phyloP scores from a whole-genome alignment of 345 rosid species.

The Brassica incana region DNA sequence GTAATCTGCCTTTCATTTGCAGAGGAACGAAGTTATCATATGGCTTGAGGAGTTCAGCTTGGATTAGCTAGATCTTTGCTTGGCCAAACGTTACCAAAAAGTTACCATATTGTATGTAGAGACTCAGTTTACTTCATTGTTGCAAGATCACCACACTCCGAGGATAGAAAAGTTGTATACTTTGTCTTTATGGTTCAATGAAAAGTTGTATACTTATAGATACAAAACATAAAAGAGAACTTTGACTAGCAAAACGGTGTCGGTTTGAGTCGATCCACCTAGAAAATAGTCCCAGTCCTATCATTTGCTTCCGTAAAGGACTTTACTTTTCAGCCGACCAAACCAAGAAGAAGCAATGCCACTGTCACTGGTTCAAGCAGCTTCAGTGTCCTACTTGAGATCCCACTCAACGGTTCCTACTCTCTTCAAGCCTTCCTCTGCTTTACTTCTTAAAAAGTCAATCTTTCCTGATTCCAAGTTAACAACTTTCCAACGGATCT shows the following conservation, averaged over 20 bases:
- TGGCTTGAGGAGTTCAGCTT: constrained; percentile 65
- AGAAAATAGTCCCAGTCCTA: background rate
- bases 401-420: constrained; percentile 20
- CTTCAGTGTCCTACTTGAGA: constrained; percentile 39
- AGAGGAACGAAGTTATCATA: constrained; percentile 74
- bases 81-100: background rate
- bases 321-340: constrained; percentile 12
- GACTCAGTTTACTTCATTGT: background rate
- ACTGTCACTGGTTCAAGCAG: constrained; percentile 42
- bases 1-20: constrained; percentile 5
- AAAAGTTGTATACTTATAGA: background rate
- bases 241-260: constrained; percentile 1
- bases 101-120: background rate
- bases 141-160: background rate
- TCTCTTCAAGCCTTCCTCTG: constrained; percentile 21
- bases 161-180: constrained; percentile 1
- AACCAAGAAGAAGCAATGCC: constrained; percentile 44
- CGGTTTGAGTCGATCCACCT: constrained; percentile 2
- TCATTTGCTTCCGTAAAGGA: background rate
- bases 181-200: background rate
- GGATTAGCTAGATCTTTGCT: constrained; percentile 33
- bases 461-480: constrained; percentile 35
- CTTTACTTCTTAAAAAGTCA: constrained; percentile 39
- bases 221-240: background rate
- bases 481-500: constrained; percentile 31